Evolutionary conservation across 2,329 filamentous ascomycete genomes (phyloP).

Genomic region (Diaporthe capsici): DNA sequence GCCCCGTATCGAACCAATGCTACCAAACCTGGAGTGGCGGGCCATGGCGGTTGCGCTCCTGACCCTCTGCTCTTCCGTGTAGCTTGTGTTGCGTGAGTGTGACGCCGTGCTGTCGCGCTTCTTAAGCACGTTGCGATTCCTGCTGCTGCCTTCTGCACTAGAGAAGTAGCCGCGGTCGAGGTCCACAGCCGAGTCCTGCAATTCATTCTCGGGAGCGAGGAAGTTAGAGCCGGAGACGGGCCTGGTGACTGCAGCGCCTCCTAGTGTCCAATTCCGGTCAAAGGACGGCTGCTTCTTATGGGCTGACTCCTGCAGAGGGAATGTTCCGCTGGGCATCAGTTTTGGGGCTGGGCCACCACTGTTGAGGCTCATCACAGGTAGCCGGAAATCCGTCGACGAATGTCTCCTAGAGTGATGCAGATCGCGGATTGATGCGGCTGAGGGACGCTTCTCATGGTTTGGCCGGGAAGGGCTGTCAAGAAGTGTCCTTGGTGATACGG

Average conservation of each 20-base stretch:
- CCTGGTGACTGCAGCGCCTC: constrained; percentile 56
- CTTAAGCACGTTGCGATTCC: constrained; percentile 83
- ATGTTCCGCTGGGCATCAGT: constrained; percentile 58
- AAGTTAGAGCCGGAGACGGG: constrained; percentile 54
- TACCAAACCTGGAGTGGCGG: constrained; percentile 83
- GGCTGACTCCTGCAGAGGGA: constrained; percentile 55
- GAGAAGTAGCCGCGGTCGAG: constrained; percentile 95
- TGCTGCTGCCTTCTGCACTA: constrained; percentile 84
- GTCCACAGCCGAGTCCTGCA: constrained; percentile 69
- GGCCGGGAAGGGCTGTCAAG: constrained; percentile 64
- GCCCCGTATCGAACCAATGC: constrained; percentile 81
- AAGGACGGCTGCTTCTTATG: constrained; percentile 79
- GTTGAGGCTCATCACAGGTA: constrained; percentile 52
- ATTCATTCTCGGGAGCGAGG: constrained; percentile 61
- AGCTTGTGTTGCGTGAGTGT: constrained; percentile 82
- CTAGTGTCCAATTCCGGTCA: constrained; percentile 79
- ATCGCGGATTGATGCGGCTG: constrained; percentile 85
- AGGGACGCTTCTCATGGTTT: constrained; percentile 73
- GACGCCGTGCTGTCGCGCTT: constrained; percentile 74
- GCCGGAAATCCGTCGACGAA: constrained; percentile 81
- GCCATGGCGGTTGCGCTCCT: constrained; percentile 76
- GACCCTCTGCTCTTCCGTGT: constrained; percentile 79
- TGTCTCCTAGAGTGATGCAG: constrained; percentile 88
- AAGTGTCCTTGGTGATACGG: constrained; percentile 53
- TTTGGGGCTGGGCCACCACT: constrained; percentile 57